Evolutionary conservation across 2,329 filamentous ascomycete genomes (phyloP).

Genomic region (Microdochium paspali): DNA sequence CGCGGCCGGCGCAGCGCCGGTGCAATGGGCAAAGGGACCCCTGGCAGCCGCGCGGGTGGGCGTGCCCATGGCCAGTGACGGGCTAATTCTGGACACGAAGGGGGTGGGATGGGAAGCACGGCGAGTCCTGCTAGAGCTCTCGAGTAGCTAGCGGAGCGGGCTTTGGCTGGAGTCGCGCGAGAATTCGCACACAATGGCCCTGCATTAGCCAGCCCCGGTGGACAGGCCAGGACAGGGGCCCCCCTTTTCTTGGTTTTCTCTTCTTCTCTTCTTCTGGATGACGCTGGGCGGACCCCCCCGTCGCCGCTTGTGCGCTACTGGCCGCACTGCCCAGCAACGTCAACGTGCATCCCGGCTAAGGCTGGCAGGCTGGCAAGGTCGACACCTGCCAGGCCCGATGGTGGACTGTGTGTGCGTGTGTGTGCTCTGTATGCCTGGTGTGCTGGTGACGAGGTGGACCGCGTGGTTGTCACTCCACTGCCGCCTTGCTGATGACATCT

Average conservation of each 20-base stretch:
- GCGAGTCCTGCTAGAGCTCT: background rate
- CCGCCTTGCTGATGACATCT: background rate
- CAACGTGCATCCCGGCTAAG: background rate
- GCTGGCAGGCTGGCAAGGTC: too few relatives aligned
- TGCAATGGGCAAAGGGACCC: background rate
- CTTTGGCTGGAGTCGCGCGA: too few relatives aligned
- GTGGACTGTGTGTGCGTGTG: background rate
- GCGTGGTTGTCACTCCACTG: background rate
- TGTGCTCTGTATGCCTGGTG: background rate
- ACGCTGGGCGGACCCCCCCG: too few relatives aligned
- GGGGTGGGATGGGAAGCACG: too few relatives aligned
- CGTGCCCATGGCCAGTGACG: too few relatives aligned
- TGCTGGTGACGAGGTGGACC: background rate
- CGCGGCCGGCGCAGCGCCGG: background rate
- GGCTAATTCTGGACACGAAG: too few relatives aligned
- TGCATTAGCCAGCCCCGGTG: too few relatives aligned
- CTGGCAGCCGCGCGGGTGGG: background rate
- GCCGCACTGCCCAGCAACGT: background rate
- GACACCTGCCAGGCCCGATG: background rate
- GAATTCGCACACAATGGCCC: too few relatives aligned
- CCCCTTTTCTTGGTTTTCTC: too few relatives aligned
- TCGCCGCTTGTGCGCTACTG: background rate
- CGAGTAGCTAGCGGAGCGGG: too few relatives aligned
- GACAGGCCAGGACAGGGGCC: background rate
- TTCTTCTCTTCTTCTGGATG: too few relatives aligned